A percentile compares a stretch with the other conserved stretches of the same genome.
These are phyloP conservation scores for Brassica rapa DNA, from an alignment of 345 rosid species.

Conservation along the genomic window DNA sequence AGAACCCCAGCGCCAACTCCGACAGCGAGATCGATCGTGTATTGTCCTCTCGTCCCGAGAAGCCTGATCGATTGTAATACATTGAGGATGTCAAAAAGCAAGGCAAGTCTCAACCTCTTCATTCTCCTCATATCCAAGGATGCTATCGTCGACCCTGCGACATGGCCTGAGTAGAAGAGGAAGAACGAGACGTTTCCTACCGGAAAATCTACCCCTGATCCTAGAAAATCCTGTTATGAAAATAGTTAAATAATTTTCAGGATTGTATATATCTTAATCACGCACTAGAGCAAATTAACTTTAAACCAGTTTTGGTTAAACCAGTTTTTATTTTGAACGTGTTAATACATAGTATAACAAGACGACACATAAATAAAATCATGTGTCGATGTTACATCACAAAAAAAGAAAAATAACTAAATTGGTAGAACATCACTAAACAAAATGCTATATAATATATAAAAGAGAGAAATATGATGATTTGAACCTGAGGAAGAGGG, in stretches of 20 bases:
- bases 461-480: background rate
- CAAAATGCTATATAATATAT: background rate
- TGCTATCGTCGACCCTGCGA: conserved; percentile 84
- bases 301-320: background rate
- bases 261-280: background rate
- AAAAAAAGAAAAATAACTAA: background rate
- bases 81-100: conserved; percentile 70
- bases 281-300: background rate
- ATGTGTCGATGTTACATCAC: conserved; percentile 11
- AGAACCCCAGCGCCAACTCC: conserved; percentile 86
- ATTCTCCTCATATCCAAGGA: conserved; percentile 83
- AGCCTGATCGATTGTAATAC: conserved; percentile 73
- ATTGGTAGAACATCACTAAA: background rate
- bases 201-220: conserved; percentile 88
- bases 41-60: conserved; percentile 82
- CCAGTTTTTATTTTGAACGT: background rate
- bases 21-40: conserved; percentile 80
- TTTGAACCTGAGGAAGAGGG: conserved; percentile 73
- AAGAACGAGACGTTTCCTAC: conserved; percentile 97
- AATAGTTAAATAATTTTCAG: background rate
- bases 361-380: conserved; percentile 12
- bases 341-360: background rate
- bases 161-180: conserved; percentile 90
- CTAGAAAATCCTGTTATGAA: conserved; percentile 68
- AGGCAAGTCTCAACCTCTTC: conserved; percentile 65